Conservation (phyloP, 352 stramenopile species). For the Thraustochytrium sp. region DNA sequence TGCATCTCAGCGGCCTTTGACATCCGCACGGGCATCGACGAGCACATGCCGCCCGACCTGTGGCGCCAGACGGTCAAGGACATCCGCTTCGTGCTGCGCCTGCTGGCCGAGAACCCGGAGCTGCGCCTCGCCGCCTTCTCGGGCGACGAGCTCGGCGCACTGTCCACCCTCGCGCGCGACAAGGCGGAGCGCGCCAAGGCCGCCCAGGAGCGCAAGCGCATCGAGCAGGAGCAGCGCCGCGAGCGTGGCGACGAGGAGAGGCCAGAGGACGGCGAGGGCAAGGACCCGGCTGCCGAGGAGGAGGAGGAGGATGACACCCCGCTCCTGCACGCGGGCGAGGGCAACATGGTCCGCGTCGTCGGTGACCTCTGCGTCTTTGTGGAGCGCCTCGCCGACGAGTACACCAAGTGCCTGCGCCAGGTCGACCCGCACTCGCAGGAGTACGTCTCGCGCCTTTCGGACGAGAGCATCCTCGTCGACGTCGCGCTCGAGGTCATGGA, state of each 20-base stretch:
- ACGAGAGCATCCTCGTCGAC: conserved; percentile 82
- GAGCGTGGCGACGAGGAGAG: conserved; percentile 12
- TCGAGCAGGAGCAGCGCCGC: neutral
- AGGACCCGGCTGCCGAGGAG: neutral
- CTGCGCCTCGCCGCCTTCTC: conserved; percentile 56
- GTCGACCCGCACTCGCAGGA: conserved; percentile 90
- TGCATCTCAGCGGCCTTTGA: conserved; percentile 50
- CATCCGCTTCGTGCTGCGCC: conserved; percentile 61
- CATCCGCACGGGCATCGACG: conserved; percentile 71
- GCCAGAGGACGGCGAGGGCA: neutral
- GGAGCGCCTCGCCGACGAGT: conserved; percentile 90
- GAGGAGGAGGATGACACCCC: neutral
- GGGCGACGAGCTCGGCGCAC: conserved; percentile 6
- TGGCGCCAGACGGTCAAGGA: conserved; percentile 68
- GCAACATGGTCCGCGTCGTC: neutral
- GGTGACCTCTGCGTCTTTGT: conserved; percentile 74
- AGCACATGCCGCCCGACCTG: conserved; percentile 67
- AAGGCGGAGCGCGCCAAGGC: conserved; percentile 1
- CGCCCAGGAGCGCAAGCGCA: neutral
- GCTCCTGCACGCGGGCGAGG: neutral
- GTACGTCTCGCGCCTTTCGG: conserved; percentile 84
- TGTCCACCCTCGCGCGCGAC: conserved; percentile 26
- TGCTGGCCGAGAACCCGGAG: conserved; percentile 72
- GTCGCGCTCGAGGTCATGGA: conserved; percentile 73
- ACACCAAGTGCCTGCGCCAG: conserved; percentile 94